Evolutionary conservation across 352 stramenopile species (phyloP).

Genomic region (Thraustochytrium striatum): DNA sequence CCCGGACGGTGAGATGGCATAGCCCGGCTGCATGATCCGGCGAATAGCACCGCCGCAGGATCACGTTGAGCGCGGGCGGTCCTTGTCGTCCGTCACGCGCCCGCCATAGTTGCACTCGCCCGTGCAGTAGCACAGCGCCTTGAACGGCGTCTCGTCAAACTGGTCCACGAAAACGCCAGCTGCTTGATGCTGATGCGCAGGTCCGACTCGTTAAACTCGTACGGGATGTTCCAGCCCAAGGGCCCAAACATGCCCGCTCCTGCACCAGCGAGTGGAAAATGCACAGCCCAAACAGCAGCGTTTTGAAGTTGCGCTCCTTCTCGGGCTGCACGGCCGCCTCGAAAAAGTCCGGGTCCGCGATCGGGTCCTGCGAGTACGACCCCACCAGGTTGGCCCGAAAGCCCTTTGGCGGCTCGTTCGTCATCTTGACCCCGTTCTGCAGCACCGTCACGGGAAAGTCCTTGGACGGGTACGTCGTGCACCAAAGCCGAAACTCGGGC

Average conservation of each 20-base stretch:
- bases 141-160: constrained; percentile 66
- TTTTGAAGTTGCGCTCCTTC: constrained; percentile 65
- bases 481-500: constrained; percentile 83
- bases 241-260: constrained; percentile 83
- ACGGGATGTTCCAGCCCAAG: constrained; percentile 92
- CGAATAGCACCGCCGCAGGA: constrained; percentile 82
- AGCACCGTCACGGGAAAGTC: constrained; percentile 85
- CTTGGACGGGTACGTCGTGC: constrained; percentile 84
- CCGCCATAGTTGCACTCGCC: constrained; percentile 92
- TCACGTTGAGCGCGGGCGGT: constrained; percentile 81
- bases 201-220: constrained; percentile 91
- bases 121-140: constrained; percentile 79
- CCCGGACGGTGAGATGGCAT: constrained; percentile 22
- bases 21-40: constrained; percentile 68
- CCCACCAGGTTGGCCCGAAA: constrained; percentile 81
- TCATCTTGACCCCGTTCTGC: constrained; percentile 93
- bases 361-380: constrained; percentile 82
- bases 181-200: constrained; percentile 70
- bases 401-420: constrained; percentile 84
- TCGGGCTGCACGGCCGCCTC: constrained; percentile 34
- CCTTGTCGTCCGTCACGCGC: constrained; percentile 89
- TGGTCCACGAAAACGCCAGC: constrained; percentile 64
- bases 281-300: constrained; percentile 80
- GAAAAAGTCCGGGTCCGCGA: constrained; percentile 79
- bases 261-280: constrained; percentile 91